A percentile compares a stretch with the other conserved stretches of the same genome.
Evolutionary conservation across 2,329 filamentous ascomycete species (phyloP).

Genomic region (Verticillium longisporum): DNA sequence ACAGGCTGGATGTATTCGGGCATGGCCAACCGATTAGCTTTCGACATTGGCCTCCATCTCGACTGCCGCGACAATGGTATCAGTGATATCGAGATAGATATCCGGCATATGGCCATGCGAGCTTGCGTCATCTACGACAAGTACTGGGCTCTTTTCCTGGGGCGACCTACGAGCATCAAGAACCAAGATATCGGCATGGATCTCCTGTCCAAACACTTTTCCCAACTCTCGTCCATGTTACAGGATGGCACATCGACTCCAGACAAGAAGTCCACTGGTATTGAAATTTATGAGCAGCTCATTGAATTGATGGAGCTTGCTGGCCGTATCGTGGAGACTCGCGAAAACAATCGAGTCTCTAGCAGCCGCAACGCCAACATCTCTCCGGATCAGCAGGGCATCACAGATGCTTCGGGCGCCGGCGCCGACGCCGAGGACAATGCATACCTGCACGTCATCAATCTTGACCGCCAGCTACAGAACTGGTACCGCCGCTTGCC

Average conservation of each 20-base stretch:
- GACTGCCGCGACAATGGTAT: slow-evolving; percentile 33
- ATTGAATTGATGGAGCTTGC: slow-evolving; percentile 50
- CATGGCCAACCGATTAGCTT: slow-evolving; percentile 38
- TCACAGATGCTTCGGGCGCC: slow-evolving; percentile 9
- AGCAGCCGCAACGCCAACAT: slow-evolving; percentile 17
- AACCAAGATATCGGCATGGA: slow-evolving; percentile 42
- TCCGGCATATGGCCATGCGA: slow-evolving; percentile 43
- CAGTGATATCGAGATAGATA: slow-evolving; percentile 36
- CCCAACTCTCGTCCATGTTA: slow-evolving; percentile 29
- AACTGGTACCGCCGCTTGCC: slow-evolving; percentile 47
- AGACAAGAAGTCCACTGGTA: slow-evolving; percentile 13
- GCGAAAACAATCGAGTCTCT: slow-evolving; percentile 26
- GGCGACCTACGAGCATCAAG: slow-evolving; percentile 47
- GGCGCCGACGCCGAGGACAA: slow-evolving; percentile 32
- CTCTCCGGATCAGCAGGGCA: slow-evolving; percentile 21
- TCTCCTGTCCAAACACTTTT: slow-evolving; percentile 36
- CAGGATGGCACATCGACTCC: slow-evolving; percentile 20
- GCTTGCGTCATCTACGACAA: slow-evolving; percentile 47
- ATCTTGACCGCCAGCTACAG: slow-evolving; percentile 45
- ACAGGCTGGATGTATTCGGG: slow-evolving; percentile 49
- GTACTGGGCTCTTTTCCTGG: slow-evolving; percentile 49
- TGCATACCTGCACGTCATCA: slow-evolving; percentile 42
- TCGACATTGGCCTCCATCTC: slow-evolving; percentile 42
- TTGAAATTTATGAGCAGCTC: slow-evolving; percentile 42
- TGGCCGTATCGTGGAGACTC: slow-evolving; percentile 41